phyloP scores from a whole-genome alignment of 768 basidiomycete genomes.

The Boletus sensibilis region DNA sequence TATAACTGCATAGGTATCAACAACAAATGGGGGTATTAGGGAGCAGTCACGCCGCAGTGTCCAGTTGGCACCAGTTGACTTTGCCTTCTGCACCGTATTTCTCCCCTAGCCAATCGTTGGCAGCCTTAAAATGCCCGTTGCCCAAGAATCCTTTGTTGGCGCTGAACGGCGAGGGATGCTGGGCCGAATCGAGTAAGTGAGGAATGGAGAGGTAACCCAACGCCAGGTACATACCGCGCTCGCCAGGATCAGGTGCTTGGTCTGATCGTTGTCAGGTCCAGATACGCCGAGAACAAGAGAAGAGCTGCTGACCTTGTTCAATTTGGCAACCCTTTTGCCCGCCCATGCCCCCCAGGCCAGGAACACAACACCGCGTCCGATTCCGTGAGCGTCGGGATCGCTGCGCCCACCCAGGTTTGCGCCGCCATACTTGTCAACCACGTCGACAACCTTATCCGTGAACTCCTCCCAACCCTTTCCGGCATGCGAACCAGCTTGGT shows the following conservation, averaged over 20 bases:
- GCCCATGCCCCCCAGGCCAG: conserved; percentile 92
- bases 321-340: conserved; percentile 73
- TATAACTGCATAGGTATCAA: conserved; percentile 24
- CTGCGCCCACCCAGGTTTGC: conserved; percentile 52
- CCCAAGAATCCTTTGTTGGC: conserved; percentile 81
- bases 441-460: conserved; percentile 77
- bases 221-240: conserved; percentile 58
- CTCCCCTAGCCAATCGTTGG: conserved; percentile 82
- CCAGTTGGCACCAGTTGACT: conserved; percentile 72
- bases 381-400: conserved; percentile 42
- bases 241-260: conserved; percentile 75
- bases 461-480: conserved; percentile 90
- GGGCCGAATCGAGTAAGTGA: conserved; percentile 30
- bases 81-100: conserved; percentile 70
- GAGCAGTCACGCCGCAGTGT: conserved; percentile 18
- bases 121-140: conserved; percentile 83
- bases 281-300: conserved; percentile 9
- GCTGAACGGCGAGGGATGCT: conserved; percentile 86
- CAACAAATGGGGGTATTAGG: conserved; percentile 27
- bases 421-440: conserved; percentile 74
- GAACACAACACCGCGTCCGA: conserved; percentile 78
- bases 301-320: conserved; percentile 58
- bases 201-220: conserved; percentile 18
- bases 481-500: conserved; percentile 75
- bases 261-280: conserved; percentile 41